These are phyloP conservation scores for Exophiala calicioides DNA, from an alignment of 2,329 filamentous ascomycete genomes.

Conservation along the genomic window DNA sequence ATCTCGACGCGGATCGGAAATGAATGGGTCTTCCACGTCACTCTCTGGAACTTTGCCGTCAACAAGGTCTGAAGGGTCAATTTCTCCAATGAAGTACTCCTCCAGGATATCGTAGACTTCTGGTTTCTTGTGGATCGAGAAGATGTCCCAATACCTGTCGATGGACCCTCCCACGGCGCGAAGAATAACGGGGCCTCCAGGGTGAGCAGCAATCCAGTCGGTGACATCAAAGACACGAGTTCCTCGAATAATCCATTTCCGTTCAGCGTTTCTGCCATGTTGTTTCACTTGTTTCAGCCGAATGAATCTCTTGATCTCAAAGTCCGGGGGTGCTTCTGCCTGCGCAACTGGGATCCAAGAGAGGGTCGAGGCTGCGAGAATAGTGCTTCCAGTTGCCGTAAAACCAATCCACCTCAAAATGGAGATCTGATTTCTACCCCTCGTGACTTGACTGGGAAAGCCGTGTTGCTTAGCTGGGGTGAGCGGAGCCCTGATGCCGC, in stretches of 20 bases:
- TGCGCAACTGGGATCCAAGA: conserved; percentile 8
- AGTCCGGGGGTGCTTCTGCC: conserved; percentile 21
- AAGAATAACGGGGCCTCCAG: conserved; percentile 68
- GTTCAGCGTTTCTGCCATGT: conserved; percentile 45
- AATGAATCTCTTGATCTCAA: conserved; percentile 23
- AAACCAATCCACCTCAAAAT: neutral
- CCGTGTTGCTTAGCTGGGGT: conserved; percentile 8
- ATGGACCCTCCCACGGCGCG: conserved; percentile 65
- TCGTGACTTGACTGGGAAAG: conserved; percentile 4
- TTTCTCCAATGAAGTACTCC: conserved; percentile 64
- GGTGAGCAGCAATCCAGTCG: conserved; percentile 66
- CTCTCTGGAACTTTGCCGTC: conserved; percentile 57
- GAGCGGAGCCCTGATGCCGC: neutral
- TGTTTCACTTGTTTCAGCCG: conserved; percentile 30
- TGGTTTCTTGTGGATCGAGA: conserved; percentile 66
- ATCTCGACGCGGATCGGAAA: conserved; percentile 52
- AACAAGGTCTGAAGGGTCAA: conserved; percentile 61
- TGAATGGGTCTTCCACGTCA: conserved; percentile 47
- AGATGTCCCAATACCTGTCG: conserved; percentile 70
- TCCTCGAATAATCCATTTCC: conserved; percentile 65
- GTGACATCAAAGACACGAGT: conserved; percentile 71
- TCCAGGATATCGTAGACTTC: conserved; percentile 66
- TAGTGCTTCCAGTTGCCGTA: conserved; percentile 1
- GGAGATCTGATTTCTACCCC: neutral
- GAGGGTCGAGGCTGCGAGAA: conserved; percentile 4